Conservation (phyloP, 2,329 filamentous ascomycete genomes). For the Pseudogymnoascus sp. region DNA sequence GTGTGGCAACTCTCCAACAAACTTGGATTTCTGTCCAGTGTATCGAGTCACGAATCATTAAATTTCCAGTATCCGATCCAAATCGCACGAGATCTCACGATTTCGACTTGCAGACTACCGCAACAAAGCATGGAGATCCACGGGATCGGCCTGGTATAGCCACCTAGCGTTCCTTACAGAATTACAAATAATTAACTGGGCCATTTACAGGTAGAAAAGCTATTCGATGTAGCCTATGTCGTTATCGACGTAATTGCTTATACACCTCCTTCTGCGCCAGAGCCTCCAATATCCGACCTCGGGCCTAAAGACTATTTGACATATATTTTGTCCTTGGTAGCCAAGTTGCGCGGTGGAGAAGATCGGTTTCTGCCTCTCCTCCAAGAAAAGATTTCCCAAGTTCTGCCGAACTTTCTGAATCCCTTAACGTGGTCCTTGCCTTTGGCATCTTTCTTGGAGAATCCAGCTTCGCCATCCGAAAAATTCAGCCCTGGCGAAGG, state of each 20-base stretch:
- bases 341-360: constrained; percentile 3
- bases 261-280: background rate
- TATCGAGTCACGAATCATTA: constrained; percentile 52
- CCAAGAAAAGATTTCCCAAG: background rate
- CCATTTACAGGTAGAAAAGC: background rate
- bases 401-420: background rate
- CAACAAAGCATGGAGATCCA: constrained; percentile 41
- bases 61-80: constrained; percentile 56
- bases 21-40: constrained; percentile 57
- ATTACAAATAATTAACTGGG: background rate
- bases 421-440: background rate
- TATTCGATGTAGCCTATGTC: background rate
- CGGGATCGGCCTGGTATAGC: constrained; percentile 35
- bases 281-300: background rate
- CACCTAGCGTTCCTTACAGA: background rate
- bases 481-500: background rate
- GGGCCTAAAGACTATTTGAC: background rate
- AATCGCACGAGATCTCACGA: constrained; percentile 52
- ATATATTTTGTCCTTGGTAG: constrained; percentile 5
- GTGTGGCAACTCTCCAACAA: constrained; percentile 68
- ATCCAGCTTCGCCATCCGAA: background rate
- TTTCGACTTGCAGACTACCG: constrained; percentile 35
- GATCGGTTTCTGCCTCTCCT: constrained; percentile 6
- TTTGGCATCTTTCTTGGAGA: background rate
- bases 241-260: constrained; percentile 4